Conservation (phyloP, 306 rosid species). For the Medicago lupulina region DNA sequence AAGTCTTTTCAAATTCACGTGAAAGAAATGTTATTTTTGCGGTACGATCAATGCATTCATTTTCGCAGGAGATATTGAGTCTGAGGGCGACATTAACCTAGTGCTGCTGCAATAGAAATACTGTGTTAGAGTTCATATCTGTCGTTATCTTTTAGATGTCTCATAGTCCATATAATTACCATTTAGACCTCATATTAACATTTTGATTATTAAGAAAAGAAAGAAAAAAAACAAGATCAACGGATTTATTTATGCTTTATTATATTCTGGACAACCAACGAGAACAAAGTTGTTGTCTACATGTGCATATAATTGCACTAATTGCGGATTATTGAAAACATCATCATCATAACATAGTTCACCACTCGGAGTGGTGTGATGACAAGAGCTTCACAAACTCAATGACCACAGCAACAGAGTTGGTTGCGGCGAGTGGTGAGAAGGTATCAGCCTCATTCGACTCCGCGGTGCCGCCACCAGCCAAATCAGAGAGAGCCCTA, state of each 20-base stretch:
- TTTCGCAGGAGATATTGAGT: too few species aligned
- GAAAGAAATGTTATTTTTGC: too few species aligned
- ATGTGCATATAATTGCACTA: background rate
- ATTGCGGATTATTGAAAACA: background rate
- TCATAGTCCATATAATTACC: too few species aligned
- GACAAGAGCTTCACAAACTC: constrained; percentile 56
- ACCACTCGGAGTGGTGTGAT: background rate
- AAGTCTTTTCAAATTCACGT: too few species aligned
- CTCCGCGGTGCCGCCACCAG: constrained; percentile 59
- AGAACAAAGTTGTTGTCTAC: constrained; percentile 1
- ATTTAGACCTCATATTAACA: too few species aligned
- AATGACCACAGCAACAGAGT: constrained; percentile 52
- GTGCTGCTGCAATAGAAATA: too few species aligned
- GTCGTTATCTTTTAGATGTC: too few species aligned
- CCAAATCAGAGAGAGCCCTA: constrained; percentile 58
- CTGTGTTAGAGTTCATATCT: too few species aligned
- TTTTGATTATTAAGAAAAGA: too few species aligned
- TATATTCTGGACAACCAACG: background rate
- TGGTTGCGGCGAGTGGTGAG: constrained; percentile 53
- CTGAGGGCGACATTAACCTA: too few species aligned
- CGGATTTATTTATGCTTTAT: background rate
- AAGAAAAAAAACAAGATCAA: too few species aligned
- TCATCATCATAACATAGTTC: background rate
- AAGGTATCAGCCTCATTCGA: constrained; percentile 65
- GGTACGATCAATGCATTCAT: too few species aligned